These are phyloP conservation scores for Melampsora larici-populina DNA, from an alignment of 1,284 basidiomycete genomes.

Conservation along the genomic window DNA sequence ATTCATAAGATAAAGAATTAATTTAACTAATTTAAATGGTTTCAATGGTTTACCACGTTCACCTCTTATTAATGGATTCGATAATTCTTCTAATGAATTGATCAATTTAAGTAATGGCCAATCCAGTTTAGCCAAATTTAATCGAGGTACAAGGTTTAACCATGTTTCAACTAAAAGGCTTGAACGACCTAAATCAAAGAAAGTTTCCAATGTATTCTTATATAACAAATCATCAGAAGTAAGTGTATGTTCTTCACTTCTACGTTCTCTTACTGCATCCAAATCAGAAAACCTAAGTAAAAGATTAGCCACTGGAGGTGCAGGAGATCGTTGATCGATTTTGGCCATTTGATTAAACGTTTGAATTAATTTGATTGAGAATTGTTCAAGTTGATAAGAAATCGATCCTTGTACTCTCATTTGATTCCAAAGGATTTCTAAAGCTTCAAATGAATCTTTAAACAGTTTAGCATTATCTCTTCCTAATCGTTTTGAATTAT, in stretches of 20 bases:
- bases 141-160: constrained; percentile 9
- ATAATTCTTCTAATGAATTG: constrained; percentile 1
- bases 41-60: constrained; percentile 26
- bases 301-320: constrained; percentile 12
- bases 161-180: constrained; percentile 20
- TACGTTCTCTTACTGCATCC: background rate
- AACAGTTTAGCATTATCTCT: constrained; percentile 38
- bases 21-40: constrained; percentile 15
- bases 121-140: constrained; percentile 11
- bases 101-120: constrained; percentile 28
- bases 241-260: constrained; percentile 9
- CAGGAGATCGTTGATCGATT: constrained; percentile 26
- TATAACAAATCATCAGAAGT: constrained; percentile 12
- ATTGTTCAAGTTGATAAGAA: constrained; percentile 11
- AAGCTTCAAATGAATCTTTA: constrained; percentile 31
- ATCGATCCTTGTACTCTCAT: background rate
- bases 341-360: constrained; percentile 12
- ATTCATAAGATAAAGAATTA: constrained; percentile 14
- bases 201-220: background rate
- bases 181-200: constrained; percentile 22
- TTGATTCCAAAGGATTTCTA: constrained; percentile 9
- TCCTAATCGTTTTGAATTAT: constrained; percentile 2
- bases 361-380: constrained; percentile 1
- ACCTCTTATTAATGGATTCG: constrained; percentile 26
- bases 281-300: constrained; percentile 10